A percentile compares a stretch with the other conserved stretches of the same genome.
Evolutionary conservation across 2,329 filamentous ascomycete species (phyloP).

Genomic region (Neoscytalidium dimidiatum): DNA sequence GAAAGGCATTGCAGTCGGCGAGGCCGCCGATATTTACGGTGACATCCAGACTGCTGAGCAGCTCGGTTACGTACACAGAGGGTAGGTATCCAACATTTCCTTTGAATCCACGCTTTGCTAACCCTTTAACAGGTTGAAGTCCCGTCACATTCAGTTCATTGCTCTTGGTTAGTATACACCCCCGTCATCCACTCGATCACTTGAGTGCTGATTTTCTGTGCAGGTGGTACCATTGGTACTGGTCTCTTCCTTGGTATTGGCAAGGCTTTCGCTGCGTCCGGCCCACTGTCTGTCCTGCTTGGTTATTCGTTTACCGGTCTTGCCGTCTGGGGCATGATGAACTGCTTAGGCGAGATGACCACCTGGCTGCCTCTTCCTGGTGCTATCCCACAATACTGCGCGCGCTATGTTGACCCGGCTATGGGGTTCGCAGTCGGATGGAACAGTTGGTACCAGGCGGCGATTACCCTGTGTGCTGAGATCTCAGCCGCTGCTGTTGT

Average conservation of each 20-base stretch:
- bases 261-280: constrained; percentile 23
- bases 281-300: constrained; percentile 25
- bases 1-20: constrained; percentile 37
- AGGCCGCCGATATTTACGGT: constrained; percentile 57
- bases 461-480: constrained; percentile 37
- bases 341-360: constrained; percentile 29
- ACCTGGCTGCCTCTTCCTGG: constrained; percentile 52
- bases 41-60: constrained; percentile 53
- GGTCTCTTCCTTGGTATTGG: constrained; percentile 20
- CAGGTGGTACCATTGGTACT: constrained; percentile 20
- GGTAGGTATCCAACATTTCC: constrained; percentile 33
- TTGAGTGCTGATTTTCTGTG: neutral
- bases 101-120: neutral
- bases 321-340: constrained; percentile 29
- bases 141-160: constrained; percentile 61
- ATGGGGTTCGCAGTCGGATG: constrained; percentile 18
- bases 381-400: constrained; percentile 80
- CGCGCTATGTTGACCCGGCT: constrained; percentile 48
- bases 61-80: constrained; percentile 54
- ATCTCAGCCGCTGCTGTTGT: constrained; percentile 40
- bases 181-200: neutral
- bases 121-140: constrained; percentile 43
- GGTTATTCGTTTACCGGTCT: constrained; percentile 22
- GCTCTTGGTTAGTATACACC: constrained; percentile 44
- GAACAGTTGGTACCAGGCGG: constrained; percentile 12